A percentile compares a stretch with the other conserved stretches of the same genome.
phyloP scores from a whole-genome alignment of 2,329 filamentous ascomycete species.

The Fusarium kyushuense region DNA sequence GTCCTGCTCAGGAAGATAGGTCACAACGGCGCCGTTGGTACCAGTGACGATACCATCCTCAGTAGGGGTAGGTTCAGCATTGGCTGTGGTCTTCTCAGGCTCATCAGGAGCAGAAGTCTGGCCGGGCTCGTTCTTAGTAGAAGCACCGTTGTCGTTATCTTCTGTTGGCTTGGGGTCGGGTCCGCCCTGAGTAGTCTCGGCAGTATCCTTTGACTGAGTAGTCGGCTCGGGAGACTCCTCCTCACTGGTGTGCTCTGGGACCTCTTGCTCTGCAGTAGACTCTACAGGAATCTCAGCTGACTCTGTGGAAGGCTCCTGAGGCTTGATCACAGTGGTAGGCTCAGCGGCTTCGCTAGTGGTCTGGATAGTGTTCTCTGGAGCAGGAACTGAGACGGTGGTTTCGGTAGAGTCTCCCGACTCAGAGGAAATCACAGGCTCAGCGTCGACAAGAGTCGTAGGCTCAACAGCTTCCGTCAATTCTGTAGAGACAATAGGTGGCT shows the following conservation, averaged over 20 bases:
- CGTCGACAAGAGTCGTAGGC: not conserved
- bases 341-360: not conserved
- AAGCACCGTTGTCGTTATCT: not conserved
- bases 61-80: not conserved
- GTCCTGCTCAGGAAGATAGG: constrained; percentile 16
- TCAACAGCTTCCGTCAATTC: not conserved
- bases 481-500: not conserved
- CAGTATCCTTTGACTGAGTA: not conserved
- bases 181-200: not conserved
- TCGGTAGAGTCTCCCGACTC: not conserved
- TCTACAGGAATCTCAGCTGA: not conserved
- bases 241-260: not conserved
- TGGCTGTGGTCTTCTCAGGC: constrained; percentile 11
- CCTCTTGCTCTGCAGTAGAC: not conserved
- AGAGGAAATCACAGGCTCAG: not conserved
- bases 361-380: not conserved
- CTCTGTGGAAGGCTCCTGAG: not conserved
- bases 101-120: not conserved
- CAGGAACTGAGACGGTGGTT: not conserved
- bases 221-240: not conserved
- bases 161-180: not conserved
- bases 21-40: constrained; percentile 9
- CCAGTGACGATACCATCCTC: constrained; percentile 18
- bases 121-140: not conserved
- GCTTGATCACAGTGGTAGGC: not conserved